Evolutionary conservation across 805 yeast genomes (phyloP), one percentile per base, ranked within the genome.

Genomic region (Ogataea degrootiae): DNA sequence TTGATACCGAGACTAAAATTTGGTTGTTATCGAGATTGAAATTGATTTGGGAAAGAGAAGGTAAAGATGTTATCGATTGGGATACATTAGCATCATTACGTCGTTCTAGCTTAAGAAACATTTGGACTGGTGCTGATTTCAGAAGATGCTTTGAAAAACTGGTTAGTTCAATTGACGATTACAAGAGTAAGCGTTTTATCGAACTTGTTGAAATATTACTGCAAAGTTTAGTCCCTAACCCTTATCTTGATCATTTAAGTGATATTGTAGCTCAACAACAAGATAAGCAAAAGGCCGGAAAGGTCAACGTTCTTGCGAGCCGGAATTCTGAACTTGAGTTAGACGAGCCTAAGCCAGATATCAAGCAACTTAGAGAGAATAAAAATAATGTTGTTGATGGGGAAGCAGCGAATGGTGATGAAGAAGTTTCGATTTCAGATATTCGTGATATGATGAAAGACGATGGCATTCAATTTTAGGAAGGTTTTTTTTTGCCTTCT

Each of bases 61-160:
- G 71, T 43, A 50, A 48, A 5, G 69, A 68, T 3, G 71, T 68
- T 37, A 71, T 74, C 7, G 79, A 78, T 56, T 80, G 85, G 85
- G 76, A 79, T 26, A 71, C 75, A 7, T 53, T 81, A 21, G 79
- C 85, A 0, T 55, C 72, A 4, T 49, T 71, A 34, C 76, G 74
- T 54, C 70, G 31, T 26, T 26, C 31, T 8, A 26, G 31, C 11
- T 26, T 76, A 17, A 71, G 70, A 40, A 54, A 59, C 16, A 57
- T 58, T 17, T 84, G 88, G 87, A 69, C 74, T 2, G 82, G 83
- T 1, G 58, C 73, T 1, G 94, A 87, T 63, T 73, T 85, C 51
- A 73, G 74, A 50, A 70, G 74, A 15, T 81, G 82, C 39, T 85
- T 80, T 58, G 87, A 81, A 47, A 76, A 75, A 50, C 72, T 84